Percentiles rank a stretch among this genome's conserved stretches.
These are phyloP conservation scores for Pulveroboletus sp. DNA, from an alignment of 768 basidiomycete genomes.

Conservation along the genomic window DNA sequence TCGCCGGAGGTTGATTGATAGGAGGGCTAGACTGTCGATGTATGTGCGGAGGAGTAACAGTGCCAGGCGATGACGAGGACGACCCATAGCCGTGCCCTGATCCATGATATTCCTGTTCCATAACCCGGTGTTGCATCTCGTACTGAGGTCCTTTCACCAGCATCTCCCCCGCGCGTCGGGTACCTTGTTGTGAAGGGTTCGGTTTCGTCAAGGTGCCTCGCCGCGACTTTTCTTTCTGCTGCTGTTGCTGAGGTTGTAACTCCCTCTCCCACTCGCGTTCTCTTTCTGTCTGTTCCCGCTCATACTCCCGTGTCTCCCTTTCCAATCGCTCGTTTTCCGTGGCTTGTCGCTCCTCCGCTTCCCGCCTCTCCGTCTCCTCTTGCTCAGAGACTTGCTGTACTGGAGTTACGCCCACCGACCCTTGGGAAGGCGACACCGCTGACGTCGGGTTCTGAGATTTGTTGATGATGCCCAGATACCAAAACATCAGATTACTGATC, in stretches of 20 bases:
- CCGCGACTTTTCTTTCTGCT: conserved; percentile 38
- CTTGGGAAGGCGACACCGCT: conserved; percentile 34
- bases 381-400: conserved; percentile 31
- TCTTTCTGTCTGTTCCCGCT: conserved; percentile 43
- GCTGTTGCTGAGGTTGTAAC: conserved; percentile 32
- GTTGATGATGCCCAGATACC: conserved; percentile 98
- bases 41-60: conserved; percentile 16
- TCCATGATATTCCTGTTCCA: conserved; percentile 80
- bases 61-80: conserved; percentile 23
- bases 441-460: conserved; percentile 60
- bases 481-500: conserved; percentile 95
- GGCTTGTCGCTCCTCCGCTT: conserved; percentile 36
- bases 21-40: conserved; percentile 26
- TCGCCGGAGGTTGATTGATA: conserved; percentile 26
- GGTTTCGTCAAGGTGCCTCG: conserved; percentile 65
- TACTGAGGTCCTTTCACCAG: conserved; percentile 87
- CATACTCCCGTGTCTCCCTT: conserved; percentile 53
- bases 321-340: conserved; percentile 42
- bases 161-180: conserved; percentile 73
- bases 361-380: conserved; percentile 36
- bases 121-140: conserved; percentile 89
- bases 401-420: conserved; percentile 14
- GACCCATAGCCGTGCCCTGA: conserved; percentile 26
- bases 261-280: conserved; percentile 26
- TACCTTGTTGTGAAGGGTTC: conserved; percentile 41